Percentiles rank a stretch among this genome's conserved stretches.
Evolutionary conservation across 2,329 filamentous ascomycete genomes (phyloP).

Genomic region (Aspergillus brunneoviolaceus): DNA sequence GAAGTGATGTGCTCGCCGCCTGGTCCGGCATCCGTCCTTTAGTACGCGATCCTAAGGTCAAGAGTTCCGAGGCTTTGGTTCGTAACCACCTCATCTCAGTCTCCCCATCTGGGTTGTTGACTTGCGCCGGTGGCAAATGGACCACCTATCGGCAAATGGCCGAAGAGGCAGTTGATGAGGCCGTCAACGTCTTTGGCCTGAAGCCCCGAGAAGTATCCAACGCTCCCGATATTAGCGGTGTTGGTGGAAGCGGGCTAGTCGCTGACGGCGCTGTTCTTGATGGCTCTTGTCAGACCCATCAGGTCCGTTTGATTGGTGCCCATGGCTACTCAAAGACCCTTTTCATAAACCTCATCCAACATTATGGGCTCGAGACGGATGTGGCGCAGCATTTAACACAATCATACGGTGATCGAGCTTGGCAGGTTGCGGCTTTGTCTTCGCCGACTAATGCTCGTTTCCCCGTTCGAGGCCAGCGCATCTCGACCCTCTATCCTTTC

Average conservation of each 20-base stretch:
- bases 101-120: conserved; percentile 76
- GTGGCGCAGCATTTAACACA: conserved; percentile 84
- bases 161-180: conserved; percentile 82
- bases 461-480: conserved; percentile 77
- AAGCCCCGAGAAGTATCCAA: conserved; percentile 57
- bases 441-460: conserved; percentile 74
- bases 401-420: conserved; percentile 88
- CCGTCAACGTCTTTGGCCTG: conserved; percentile 68
- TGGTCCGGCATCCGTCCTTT: conserved; percentile 87
- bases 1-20: conserved; percentile 82
- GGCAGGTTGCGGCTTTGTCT: conserved; percentile 82
- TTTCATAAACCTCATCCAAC: conserved; percentile 93
- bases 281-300: conserved; percentile 79
- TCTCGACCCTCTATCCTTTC: conserved; percentile 81
- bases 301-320: conserved; percentile 76
- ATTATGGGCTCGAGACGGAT: conserved; percentile 88
- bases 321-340: conserved; percentile 87
- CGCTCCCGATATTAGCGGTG: conserved; percentile 66
- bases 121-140: conserved; percentile 88
- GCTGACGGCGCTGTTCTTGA: conserved; percentile 70
- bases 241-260: conserved; percentile 67
- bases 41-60: conserved; percentile 80
- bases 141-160: conserved; percentile 93
- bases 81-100: conserved; percentile 81
- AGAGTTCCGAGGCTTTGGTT: conserved; percentile 82